Evolutionary conservation across 2,329 filamentous ascomycete species (phyloP).

Genomic region (Hymenoscyphus repandus): DNA sequence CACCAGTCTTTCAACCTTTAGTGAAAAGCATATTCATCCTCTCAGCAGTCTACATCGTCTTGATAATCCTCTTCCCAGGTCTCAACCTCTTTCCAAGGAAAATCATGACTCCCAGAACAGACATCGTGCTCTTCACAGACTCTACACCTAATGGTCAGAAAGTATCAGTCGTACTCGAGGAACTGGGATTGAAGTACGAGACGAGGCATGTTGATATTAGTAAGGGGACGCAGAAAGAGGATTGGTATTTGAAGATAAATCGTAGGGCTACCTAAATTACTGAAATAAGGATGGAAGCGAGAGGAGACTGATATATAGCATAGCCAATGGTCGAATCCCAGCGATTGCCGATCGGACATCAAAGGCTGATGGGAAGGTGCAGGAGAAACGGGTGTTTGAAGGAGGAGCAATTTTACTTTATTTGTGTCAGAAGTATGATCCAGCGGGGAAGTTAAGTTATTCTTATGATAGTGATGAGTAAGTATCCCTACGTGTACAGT

Average conservation of each 20-base stretch:
- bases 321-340: slow-evolving; percentile 76
- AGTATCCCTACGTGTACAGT: background rate
- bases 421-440: slow-evolving; percentile 72
- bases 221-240: slow-evolving; percentile 71
- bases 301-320: background rate
- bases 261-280: slow-evolving; percentile 30
- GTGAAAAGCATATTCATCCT: no score
- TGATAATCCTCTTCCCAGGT: no score
- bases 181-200: slow-evolving; percentile 73
- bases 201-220: slow-evolving; percentile 62
- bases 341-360: slow-evolving; percentile 66
- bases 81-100: no score
- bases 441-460: slow-evolving; percentile 72
- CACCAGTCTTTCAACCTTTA: no score
- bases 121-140: slow-evolving; percentile 61
- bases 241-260: slow-evolving; percentile 84
- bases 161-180: slow-evolving; percentile 75
- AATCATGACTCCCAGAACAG: background rate
- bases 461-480: slow-evolving; percentile 49
- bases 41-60: no score
- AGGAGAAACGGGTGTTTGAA: slow-evolving; percentile 67
- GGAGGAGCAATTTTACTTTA: slow-evolving; percentile 78
- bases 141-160: slow-evolving; percentile 86
- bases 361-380: slow-evolving; percentile 59
- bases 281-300: background rate